Percentiles rank a stretch among this genome's conserved stretches.
These are phyloP conservation scores for Tremella mesenterica DNA, from an alignment of 768 basidiomycete genomes.

Conservation along the genomic window DNA sequence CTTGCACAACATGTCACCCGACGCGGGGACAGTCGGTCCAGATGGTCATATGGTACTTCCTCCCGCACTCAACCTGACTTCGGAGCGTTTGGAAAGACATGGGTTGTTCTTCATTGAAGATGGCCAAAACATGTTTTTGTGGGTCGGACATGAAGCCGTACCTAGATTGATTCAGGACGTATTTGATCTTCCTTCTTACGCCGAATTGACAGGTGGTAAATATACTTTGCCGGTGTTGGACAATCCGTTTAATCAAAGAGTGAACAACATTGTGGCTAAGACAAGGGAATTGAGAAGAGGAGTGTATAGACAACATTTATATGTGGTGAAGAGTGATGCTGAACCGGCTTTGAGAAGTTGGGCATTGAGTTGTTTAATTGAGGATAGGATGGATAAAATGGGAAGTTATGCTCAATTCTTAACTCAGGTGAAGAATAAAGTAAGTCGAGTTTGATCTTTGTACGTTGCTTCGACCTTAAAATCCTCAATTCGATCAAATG, in stretches of 20 bases:
- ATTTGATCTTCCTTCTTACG: conserved; percentile 80
- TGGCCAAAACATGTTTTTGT: conserved; percentile 94
- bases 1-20: conserved; percentile 74
- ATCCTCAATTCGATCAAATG: too few species aligned
- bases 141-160: conserved; percentile 97
- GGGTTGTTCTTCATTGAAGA: conserved; percentile 96
- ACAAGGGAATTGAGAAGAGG: conserved; percentile 88
- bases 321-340: conserved; percentile 95
- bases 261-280: conserved; percentile 89
- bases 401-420: conserved; percentile 96
- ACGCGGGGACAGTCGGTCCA: conserved; percentile 89
- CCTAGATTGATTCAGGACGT: conserved; percentile 89
- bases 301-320: conserved; percentile 85
- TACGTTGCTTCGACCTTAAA: too few species aligned
- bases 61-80: conserved; percentile 76
- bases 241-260: conserved; percentile 88
- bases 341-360: conserved; percentile 88
- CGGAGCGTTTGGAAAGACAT: conserved; percentile 89
- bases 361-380: conserved; percentile 88
- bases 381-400: conserved; percentile 87
- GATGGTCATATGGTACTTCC: conserved; percentile 73
- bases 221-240: conserved; percentile 81
- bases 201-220: conserved; percentile 87
- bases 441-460: conserved; percentile 35
- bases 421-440: conserved; percentile 81